Evolutionary conservation across 2,329 filamentous ascomycete species (phyloP).

Genomic region (Aspergillus puulaauensis): DNA sequence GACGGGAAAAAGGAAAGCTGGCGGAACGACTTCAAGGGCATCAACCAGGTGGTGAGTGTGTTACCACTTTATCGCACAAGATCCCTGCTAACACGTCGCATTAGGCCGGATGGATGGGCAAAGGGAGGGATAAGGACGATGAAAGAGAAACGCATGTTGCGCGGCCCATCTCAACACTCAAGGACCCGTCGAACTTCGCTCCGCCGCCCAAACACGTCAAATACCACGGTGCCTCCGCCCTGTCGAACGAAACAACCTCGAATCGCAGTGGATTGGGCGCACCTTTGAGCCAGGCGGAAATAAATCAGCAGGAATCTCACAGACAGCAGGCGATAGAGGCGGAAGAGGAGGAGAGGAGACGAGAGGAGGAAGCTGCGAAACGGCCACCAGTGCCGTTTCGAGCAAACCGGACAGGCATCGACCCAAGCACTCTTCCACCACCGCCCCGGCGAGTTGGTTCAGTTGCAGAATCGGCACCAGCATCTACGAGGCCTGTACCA

Average conservation of each 20-base stretch:
- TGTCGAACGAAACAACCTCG: constrained; percentile 47
- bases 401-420: constrained; percentile 68
- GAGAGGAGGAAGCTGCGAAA: constrained; percentile 24
- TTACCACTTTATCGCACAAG: constrained; percentile 10
- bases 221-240: constrained; percentile 47
- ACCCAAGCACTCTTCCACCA: constrained; percentile 66
- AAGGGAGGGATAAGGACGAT: constrained; percentile 48
- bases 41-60: constrained; percentile 53
- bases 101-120: constrained; percentile 60
- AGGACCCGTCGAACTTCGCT: constrained; percentile 74
- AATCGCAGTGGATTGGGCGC: constrained; percentile 45
- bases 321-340: constrained; percentile 20
- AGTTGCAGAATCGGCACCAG: constrained; percentile 22
- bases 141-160: constrained; percentile 53
- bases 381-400: constrained; percentile 66
- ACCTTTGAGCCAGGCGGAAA: constrained; percentile 41
- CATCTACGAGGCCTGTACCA: constrained; percentile 42
- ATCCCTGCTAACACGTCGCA: constrained; percentile 20
- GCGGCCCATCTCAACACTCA: constrained; percentile 67
- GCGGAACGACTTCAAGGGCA: constrained; percentile 57
- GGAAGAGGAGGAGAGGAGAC: constrained; percentile 4
- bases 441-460: constrained; percentile 59
- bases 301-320: constrained; percentile 29
- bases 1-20: constrained; percentile 55
- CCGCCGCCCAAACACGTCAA: constrained; percentile 71